phyloP scores from a whole-genome alignment of 2,329 filamentous ascomycete species.

The Neonectria hederae region DNA sequence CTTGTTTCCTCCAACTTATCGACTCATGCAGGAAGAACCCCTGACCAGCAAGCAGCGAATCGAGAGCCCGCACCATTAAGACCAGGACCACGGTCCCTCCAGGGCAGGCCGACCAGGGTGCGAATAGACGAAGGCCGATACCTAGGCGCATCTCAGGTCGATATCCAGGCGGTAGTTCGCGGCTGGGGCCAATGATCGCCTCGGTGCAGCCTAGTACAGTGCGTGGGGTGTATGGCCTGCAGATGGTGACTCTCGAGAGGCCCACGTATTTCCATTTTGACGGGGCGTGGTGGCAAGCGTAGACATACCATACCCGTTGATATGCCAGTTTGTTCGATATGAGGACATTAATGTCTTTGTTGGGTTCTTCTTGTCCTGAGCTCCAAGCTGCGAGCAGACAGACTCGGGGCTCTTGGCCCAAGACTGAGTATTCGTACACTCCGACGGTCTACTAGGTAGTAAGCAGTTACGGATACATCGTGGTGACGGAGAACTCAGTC shows the following conservation, averaged over 20 bases:
- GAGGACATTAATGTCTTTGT: not conserved
- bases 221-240: not conserved
- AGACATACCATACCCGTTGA: not conserved
- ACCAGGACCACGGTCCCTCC: not conserved
- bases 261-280: not conserved
- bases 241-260: not conserved
- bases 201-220: not conserved
- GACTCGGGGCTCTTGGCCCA: not conserved
- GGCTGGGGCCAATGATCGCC: not conserved
- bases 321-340: too few relatives aligned
- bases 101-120: not conserved
- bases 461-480: not conserved
- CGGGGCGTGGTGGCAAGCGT: not conserved
- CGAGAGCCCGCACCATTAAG: not conserved
- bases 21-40: not conserved
- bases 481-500: not conserved
- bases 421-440: not conserved
- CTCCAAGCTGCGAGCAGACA: not conserved
- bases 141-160: not conserved
- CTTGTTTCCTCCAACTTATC: not conserved
- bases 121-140: not conserved
- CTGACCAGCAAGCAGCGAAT: not conserved
- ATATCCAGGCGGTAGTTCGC: not conserved
- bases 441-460: not conserved
- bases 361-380: not conserved